A percentile compares a stretch with the other conserved stretches of the same genome.
These are phyloP conservation scores for Neurospora intermedia DNA, from an alignment of 495 filamentous ascomycete genomes.

Conservation along the genomic window DNA sequence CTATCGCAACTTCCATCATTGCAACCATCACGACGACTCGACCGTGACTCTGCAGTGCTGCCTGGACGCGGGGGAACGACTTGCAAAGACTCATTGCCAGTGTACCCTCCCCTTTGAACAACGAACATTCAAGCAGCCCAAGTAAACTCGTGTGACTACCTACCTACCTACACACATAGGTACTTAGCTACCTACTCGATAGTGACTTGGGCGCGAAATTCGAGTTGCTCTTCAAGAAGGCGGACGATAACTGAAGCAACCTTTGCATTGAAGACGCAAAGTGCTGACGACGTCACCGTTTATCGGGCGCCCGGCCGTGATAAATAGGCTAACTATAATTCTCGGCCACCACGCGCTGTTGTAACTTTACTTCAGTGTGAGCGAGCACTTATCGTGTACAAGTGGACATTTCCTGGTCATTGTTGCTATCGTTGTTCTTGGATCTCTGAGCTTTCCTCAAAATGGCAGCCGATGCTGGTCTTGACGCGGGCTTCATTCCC, in stretches of 20 bases:
- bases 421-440: not conserved
- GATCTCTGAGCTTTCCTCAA: not conserved
- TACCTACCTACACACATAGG: not conserved
- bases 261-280: not conserved
- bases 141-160: not conserved
- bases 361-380: not conserved
- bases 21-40: not conserved
- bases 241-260: not conserved
- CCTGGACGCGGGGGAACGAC: not conserved
- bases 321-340: not conserved
- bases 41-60: not conserved
- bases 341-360: not conserved
- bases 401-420: not conserved
- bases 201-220: not conserved
- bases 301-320: not conserved
- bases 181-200: not conserved
- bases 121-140: not conserved
- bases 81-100: not conserved
- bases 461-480: slow-evolving; percentile 45
- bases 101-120: not conserved
- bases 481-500: slow-evolving; percentile 58
- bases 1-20: not conserved
- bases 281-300: not conserved
- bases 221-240: not conserved
- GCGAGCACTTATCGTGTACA: not conserved